These are phyloP conservation scores for Gypsophila paniculata DNA, from an alignment of 179 eudicot species.

Conservation along the genomic window DNA sequence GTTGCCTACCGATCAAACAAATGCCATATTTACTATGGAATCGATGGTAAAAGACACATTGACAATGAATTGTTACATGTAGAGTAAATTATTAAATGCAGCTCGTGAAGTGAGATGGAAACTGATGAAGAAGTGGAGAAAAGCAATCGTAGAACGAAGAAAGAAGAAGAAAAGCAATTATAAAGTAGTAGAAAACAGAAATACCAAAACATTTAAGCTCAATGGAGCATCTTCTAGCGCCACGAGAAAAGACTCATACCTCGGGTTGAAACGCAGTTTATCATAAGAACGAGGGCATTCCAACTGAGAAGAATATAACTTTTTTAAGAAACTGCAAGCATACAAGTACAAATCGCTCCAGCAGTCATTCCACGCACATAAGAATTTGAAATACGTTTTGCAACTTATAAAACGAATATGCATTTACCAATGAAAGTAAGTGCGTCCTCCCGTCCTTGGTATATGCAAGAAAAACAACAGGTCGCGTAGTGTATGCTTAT, in stretches of 20 bases:
- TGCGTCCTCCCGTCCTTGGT: conserved; percentile 94
- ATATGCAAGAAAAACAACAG: conserved; percentile 80
- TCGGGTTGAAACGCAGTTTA: conserved; percentile 76
- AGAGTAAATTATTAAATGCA: too few species aligned
- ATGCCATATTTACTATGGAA: too few species aligned
- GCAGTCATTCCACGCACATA: not conserved
- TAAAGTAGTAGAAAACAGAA: too few species aligned
- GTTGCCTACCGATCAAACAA: too few species aligned
- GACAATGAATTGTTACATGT: too few species aligned
- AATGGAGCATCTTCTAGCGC: too few species aligned
- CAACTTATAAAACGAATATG: not conserved
- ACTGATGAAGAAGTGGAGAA: too few species aligned
- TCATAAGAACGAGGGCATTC: conserved; percentile 98
- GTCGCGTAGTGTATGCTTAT: conserved; percentile 61
- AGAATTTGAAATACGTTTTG: not conserved
- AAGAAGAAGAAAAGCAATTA: too few species aligned
- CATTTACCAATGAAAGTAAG: conserved; percentile 78
- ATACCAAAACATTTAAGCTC: too few species aligned
- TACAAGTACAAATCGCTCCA: not conserved
- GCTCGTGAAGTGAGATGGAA: too few species aligned
- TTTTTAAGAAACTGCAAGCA: conserved; percentile 69
- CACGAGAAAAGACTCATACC: conserved; percentile 37
- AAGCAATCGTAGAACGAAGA: too few species aligned
- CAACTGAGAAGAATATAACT: conserved; percentile 56
- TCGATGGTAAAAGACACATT: too few species aligned